These are phyloP conservation scores for Cotoneaster glaucophyllus DNA, from an alignment of 306 rosid species.

Conservation along the genomic window DNA sequence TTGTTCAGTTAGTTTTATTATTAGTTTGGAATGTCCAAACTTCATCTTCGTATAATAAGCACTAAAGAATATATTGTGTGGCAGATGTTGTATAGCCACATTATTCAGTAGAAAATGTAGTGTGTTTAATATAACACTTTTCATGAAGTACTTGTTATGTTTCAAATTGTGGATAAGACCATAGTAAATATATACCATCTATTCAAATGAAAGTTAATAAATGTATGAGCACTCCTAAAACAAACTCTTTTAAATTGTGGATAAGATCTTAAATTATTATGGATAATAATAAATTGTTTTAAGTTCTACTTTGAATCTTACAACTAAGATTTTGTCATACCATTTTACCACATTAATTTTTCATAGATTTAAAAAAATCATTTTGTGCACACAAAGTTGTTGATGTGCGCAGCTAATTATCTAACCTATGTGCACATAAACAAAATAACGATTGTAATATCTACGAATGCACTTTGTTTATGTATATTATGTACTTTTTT, in stretches of 20 bases:
- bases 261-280: neutral
- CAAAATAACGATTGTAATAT: rapidly evolving
- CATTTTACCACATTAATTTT: neutral
- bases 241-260: neutral
- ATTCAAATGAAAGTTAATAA: neutral
- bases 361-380: neutral
- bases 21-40: too few species aligned
- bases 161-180: neutral
- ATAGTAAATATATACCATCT: neutral
- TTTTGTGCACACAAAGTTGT: neutral
- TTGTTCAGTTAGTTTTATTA: neutral
- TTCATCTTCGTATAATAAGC: too few species aligned
- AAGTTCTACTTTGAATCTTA: neutral
- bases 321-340: neutral
- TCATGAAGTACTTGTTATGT: neutral
- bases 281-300: neutral
- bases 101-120: too few species aligned
- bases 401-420: too few species aligned
- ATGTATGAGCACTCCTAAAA: neutral
- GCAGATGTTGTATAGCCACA: neutral
- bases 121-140: neutral
- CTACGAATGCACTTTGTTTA: neutral
- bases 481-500: neutral
- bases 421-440: neutral
- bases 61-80: too few species aligned